Conservation (phyloP, 2,329 filamentous ascomycete genomes). For the Sclerotinia sclerotiorum region DNA sequence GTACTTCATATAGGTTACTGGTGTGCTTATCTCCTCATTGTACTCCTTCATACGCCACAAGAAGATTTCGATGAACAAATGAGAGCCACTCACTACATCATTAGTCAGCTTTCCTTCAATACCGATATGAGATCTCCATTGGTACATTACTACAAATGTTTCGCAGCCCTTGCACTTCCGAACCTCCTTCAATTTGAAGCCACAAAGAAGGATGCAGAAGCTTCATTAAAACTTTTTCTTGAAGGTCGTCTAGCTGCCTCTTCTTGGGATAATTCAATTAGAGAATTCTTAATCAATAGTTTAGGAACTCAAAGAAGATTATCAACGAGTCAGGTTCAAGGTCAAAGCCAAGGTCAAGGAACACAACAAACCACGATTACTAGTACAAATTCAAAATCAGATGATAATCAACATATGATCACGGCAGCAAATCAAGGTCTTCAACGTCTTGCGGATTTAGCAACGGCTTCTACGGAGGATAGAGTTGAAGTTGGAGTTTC, state of each 20-base stretch:
- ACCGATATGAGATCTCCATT: slow-evolving; percentile 59
- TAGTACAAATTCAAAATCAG: slow-evolving; percentile 3
- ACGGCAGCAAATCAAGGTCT: slow-evolving; percentile 42
- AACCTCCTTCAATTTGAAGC: slow-evolving; percentile 57
- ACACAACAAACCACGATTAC: neutral
- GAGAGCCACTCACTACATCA: slow-evolving; percentile 59
- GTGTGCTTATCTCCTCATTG: slow-evolving; percentile 64
- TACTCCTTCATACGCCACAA: slow-evolving; percentile 52
- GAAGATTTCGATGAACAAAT: slow-evolving; percentile 58
- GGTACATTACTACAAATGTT: slow-evolving; percentile 64
- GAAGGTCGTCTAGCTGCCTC: slow-evolving; percentile 51
- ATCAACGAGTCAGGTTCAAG: neutral
- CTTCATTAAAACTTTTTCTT: slow-evolving; percentile 55
- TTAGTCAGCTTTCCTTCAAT: slow-evolving; percentile 57
- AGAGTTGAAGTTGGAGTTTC: neutral
- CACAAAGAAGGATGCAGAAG: slow-evolving; percentile 57
- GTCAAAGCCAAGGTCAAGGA: neutral
- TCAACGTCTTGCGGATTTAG: slow-evolving; percentile 59
- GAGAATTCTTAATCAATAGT: slow-evolving; percentile 42
- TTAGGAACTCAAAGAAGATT: neutral
- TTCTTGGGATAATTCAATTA: slow-evolving; percentile 59
- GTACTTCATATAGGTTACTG: slow-evolving; percentile 68
- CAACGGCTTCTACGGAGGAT: slow-evolving; percentile 32
- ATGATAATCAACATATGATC: slow-evolving; percentile 30
- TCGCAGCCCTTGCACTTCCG: slow-evolving; percentile 60